A percentile compares a stretch with the other conserved stretches of the same genome.
Conservation (phyloP, 768 basidiomycete genomes). For the Guyanaporus albipodus region DNA sequence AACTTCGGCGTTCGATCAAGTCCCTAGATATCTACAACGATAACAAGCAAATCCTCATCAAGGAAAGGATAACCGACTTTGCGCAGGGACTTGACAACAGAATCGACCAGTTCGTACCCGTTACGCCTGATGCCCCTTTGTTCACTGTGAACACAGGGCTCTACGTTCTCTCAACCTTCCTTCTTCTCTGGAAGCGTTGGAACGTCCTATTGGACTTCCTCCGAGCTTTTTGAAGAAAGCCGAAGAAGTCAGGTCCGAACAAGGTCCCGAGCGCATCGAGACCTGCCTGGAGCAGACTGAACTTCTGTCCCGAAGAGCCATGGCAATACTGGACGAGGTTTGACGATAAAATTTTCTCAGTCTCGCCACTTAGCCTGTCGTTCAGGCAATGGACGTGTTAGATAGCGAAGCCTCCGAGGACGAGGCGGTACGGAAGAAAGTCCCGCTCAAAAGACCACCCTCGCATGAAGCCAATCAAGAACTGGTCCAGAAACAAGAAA, state of each 20-base stretch:
- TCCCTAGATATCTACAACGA: constrained; percentile 79
- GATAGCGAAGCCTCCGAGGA: constrained; percentile 88
- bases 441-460: constrained; percentile 47
- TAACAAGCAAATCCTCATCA: constrained; percentile 64
- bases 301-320: constrained; percentile 57
- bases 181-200: constrained; percentile 81
- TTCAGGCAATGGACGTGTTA: constrained; percentile 83
- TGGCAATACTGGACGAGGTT: constrained; percentile 72
- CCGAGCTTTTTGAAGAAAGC: constrained; percentile 83
- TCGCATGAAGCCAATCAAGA: constrained; percentile 80
- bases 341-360: constrained; percentile 2
- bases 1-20: background rate
- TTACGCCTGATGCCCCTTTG: background rate
- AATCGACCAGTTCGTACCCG: constrained; percentile 51
- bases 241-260: constrained; percentile 74
- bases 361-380: background rate
- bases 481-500: constrained; percentile 63
- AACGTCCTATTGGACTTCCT: constrained; percentile 82
- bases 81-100: constrained; percentile 61
- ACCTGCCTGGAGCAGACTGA: constrained; percentile 70
- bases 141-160: constrained; percentile 40
- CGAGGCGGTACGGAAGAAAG: constrained; percentile 58
- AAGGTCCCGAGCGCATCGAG: constrained; percentile 71
- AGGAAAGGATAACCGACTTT: constrained; percentile 59
- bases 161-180: constrained; percentile 76